Conservation (phyloP, 176 grass and related monocot genomes). For the Rhynchospora tenuis region DNA sequence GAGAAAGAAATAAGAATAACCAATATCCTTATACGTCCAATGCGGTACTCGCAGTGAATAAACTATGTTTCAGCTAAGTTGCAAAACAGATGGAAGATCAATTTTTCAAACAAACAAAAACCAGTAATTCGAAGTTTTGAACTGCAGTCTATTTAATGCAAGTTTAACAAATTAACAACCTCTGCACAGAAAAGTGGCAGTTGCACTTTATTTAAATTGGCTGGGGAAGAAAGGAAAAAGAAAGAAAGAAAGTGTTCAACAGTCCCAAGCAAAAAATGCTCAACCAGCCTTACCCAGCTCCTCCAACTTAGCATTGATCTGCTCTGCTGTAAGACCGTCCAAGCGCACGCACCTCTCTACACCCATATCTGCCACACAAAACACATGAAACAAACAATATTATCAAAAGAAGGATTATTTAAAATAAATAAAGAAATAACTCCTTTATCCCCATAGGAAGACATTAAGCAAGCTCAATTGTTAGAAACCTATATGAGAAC, state of each 20-base stretch:
- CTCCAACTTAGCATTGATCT: constrained; percentile 70
- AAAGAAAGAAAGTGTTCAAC: background rate
- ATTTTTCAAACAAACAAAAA: constrained; percentile 3
- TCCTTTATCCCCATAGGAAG: background rate
- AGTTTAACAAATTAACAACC: constrained; percentile 4
- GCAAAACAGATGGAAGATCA: background rate
- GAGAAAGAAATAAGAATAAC: background rate
- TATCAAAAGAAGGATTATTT: background rate
- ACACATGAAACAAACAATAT: background rate
- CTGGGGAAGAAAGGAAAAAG: background rate
- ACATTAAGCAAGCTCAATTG: background rate
- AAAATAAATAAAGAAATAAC: background rate
- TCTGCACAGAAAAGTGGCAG: background rate
- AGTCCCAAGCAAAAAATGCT: background rate
- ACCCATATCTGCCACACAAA: constrained; percentile 43
- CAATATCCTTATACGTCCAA: background rate
- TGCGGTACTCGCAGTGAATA: background rate
- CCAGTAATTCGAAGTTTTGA: constrained; percentile 5
- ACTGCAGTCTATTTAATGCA: background rate
- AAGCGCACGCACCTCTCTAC: constrained; percentile 61
- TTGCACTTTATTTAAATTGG: constrained; percentile 18
- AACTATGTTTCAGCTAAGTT: background rate
- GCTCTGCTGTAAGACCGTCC: constrained; percentile 50
- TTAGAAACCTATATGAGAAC: background rate
- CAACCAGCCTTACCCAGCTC: constrained; percentile 39